phyloP scores from a whole-genome alignment of 371 early-diverging fungal species.

The Smittium culicis region DNA sequence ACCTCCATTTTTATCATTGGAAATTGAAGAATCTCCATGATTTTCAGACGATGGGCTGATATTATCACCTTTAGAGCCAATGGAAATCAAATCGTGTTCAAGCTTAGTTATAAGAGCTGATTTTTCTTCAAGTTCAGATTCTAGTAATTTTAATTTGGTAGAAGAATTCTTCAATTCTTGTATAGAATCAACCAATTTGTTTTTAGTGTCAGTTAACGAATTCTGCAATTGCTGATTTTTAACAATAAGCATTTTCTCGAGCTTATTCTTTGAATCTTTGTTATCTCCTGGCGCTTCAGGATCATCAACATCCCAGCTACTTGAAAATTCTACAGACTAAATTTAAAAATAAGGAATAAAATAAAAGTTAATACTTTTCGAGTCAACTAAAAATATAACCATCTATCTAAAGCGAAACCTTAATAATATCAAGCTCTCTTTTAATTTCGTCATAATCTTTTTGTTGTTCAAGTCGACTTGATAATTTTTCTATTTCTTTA shows the following conservation, averaged over 20 bases:
- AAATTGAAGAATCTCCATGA: background rate
- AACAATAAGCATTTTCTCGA: constrained; percentile 62
- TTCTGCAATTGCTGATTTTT: constrained; percentile 69
- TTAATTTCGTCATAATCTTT: constrained; percentile 75
- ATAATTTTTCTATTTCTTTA: constrained; percentile 8
- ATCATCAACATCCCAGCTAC: constrained; percentile 4
- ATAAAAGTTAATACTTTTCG: background rate
- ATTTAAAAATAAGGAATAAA: background rate
- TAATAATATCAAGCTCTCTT: constrained; percentile 70
- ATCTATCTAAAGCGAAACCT: constrained; percentile 4
- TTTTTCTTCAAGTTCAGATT: constrained; percentile 34
- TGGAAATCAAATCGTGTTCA: constrained; percentile 55
- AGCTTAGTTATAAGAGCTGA: constrained; percentile 43
- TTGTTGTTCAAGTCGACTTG: constrained; percentile 7
- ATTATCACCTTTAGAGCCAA: constrained; percentile 24
- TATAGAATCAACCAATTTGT: constrained; percentile 32
- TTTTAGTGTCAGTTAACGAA: constrained; percentile 53
- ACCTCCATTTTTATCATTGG: background rate
- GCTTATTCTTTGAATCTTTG: constrained; percentile 14
- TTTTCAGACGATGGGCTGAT: background rate
- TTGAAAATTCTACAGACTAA: constrained; percentile 2
- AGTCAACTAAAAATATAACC: too few species aligned
- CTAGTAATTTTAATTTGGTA: constrained; percentile 22
- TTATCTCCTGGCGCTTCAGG: background rate
- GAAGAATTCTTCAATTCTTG: constrained; percentile 25